Base-by-base conservation (phyloP, 148 eudicot species). In the Camellia japonica region DNA sequence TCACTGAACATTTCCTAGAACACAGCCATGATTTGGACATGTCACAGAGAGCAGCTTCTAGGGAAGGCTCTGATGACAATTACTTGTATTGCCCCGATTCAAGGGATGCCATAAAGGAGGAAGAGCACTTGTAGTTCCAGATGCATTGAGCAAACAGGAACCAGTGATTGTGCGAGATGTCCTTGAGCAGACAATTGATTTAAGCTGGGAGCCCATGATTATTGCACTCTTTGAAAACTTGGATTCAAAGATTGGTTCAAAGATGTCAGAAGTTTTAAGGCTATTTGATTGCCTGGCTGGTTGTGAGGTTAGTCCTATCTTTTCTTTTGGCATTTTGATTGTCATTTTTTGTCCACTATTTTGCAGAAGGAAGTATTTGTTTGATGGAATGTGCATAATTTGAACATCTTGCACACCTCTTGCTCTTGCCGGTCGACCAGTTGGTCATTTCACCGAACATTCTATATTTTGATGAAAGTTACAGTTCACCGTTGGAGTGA, bases 181-280 rank as follows among this genome's bases (percentile, higher is more conserved):
- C 75, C 85, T 96, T 43, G 86, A 86, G 52, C 86, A 82, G 79
- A 87, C 94, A 12, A 71, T 81, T 80, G 97, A 98, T 13, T 84
- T 96, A 66, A 96, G 99, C 76, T 96, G 99, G 99, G 99, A 96
- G 63, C 99, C 99, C 14, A 91, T 80, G 90, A 97, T 92, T 11
- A 91, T 96, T 74, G 99, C 95, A 15, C 83, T 96, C 18, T 85
- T 91, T 82, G 93, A 92, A 69, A 81, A 82, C 46, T 58, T 78
- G 68, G 94, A 92, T 84, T 72, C 82, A 4, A 78, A 62, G 11
- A 84, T 86, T 58, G 85, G 83, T 80, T 68, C 86, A 74, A 87
- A 85, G 18, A 85, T 84, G 86, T 85, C 88, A 43, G 76, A 80
- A 80, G 90, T 23, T 64, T 23, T 64, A 88, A 89, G 90, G 97